Percentiles rank a stretch among this genome's conserved stretches.
These are phyloP conservation scores for Ganoderma multipileum DNA, from an alignment of 1,284 basidiomycete species.

Conservation along the genomic window DNA sequence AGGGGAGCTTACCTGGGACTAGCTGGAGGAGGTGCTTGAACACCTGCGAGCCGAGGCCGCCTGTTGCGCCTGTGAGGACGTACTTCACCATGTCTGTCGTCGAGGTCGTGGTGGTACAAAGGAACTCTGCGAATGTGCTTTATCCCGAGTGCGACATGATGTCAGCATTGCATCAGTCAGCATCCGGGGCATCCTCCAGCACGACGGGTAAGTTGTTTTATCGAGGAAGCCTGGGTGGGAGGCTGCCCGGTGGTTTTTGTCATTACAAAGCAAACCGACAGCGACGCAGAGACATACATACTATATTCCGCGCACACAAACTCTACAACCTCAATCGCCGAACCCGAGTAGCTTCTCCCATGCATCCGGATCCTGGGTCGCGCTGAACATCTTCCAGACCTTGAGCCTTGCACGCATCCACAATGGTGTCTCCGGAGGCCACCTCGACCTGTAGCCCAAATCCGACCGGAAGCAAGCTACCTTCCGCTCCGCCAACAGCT, in stretches of 20 bases:
- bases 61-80: conserved; percentile 44
- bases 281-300: neutral
- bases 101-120: neutral
- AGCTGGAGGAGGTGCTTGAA: conserved; percentile 43
- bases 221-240: neutral
- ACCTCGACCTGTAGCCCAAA: neutral
- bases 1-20: conserved; percentile 35
- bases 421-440: neutral
- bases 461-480: neutral
- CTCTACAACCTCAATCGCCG: neutral
- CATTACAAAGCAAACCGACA: neutral
- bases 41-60: conserved; percentile 44
- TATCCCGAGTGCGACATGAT: neutral
- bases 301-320: neutral
- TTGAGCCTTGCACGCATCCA: neutral
- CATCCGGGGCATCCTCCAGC: neutral
- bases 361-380: neutral
- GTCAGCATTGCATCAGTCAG: conserved; percentile 5
- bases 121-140: neutral
- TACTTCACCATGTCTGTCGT: conserved; percentile 3
- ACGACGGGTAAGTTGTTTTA: no score
- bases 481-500: neutral
- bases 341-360: neutral
- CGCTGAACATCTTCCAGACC: neutral
- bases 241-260: neutral